Evolutionary conservation across 306 rosid species (phyloP), one percentile per base, ranked within the genome.

Genomic region (Fagus sylvatica): DNA sequence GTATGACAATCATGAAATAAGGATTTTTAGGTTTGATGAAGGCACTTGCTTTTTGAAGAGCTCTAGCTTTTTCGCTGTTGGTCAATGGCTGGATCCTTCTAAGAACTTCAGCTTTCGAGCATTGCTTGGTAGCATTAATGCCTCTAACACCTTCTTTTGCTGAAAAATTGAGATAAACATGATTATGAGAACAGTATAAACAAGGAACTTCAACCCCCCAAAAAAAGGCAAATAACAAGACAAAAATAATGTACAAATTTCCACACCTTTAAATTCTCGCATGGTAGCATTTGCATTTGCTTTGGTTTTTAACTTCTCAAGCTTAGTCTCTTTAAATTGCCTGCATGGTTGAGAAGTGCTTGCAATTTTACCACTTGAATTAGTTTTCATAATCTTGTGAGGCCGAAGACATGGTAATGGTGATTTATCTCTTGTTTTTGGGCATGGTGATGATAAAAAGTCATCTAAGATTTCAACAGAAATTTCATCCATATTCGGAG

Each of bases 11-110:
- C 37, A 0, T 28, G 72, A 80, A 84, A 32, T 13, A 74, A 15
- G 77, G 88, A 17, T 62, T 37, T 48, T 17, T 53, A 28, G 78
- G 34, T 37, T 71, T 71, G 37, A 48, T 19, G 70, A 83, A 79
- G 15, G 37, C 66, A 12, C 53, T 69, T 32, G 81, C 81, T 13
- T 72, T 71, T 15, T 51, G 42, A 72, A 33, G 55, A 69, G 73
- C 64, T 37, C 5, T 42, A 53, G 12, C 13, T 30, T 32, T 79
- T 64, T 8, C 59, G 42, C n/a, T 3, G 3, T 6, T 3, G 19
- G 66, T 7, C 36, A 57, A 8, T 34, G 46, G 16, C 10, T 16
- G 43, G 7, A 2, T 36, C 30, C 53, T 53, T 33, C 33, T 43
- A 17, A 6, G 36, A 6, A 30, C 11, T 15, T 19, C 4, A 10